Evolutionary conservation across 2,329 filamentous ascomycete genomes (phyloP).

Genomic region (Fusarium sp.): DNA sequence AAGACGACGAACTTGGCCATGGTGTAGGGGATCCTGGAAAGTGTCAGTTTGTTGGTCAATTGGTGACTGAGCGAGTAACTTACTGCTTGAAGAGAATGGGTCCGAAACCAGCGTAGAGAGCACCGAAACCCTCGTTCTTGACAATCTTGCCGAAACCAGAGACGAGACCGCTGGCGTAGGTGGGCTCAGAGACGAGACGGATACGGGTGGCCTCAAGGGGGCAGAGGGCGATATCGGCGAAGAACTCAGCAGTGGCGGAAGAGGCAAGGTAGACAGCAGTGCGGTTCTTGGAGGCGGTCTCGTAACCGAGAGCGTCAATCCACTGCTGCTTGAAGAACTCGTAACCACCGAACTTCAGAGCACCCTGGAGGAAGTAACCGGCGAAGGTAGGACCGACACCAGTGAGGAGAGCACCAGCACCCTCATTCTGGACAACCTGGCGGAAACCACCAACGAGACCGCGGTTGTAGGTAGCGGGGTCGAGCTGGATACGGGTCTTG

Average conservation of each 20-base stretch:
- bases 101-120: slow-evolving; percentile 92
- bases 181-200: slow-evolving; percentile 88
- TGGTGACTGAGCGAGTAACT: slow-evolving; percentile 32
- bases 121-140: slow-evolving; percentile 83
- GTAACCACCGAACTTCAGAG: slow-evolving; percentile 94
- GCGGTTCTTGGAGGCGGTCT: slow-evolving; percentile 81
- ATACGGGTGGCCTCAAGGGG: slow-evolving; percentile 94
- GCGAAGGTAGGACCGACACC: slow-evolving; percentile 87
- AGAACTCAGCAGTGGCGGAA: slow-evolving; percentile 72
- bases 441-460: slow-evolving; percentile 88
- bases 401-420: slow-evolving; percentile 86
- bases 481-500: slow-evolving; percentile 96
- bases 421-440: slow-evolving; percentile 85
- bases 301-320: slow-evolving; percentile 82
- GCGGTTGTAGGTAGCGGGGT: slow-evolving; percentile 88
- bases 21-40: slow-evolving; percentile 82
- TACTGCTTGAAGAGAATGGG: slow-evolving; percentile 75
- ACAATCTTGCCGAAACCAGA: slow-evolving; percentile 85
- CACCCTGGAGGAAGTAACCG: slow-evolving; percentile 94
- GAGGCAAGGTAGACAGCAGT: slow-evolving; percentile 84
- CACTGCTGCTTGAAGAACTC: slow-evolving; percentile 96
- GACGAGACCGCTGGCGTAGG: slow-evolving; percentile 82
- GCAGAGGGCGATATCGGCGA: slow-evolving; percentile 83
- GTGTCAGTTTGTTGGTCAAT: slow-evolving; percentile 34
- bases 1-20: slow-evolving; percentile 96